Conservation (phyloP, 257 asterid species). For the Leptodermis oblonga region DNA sequence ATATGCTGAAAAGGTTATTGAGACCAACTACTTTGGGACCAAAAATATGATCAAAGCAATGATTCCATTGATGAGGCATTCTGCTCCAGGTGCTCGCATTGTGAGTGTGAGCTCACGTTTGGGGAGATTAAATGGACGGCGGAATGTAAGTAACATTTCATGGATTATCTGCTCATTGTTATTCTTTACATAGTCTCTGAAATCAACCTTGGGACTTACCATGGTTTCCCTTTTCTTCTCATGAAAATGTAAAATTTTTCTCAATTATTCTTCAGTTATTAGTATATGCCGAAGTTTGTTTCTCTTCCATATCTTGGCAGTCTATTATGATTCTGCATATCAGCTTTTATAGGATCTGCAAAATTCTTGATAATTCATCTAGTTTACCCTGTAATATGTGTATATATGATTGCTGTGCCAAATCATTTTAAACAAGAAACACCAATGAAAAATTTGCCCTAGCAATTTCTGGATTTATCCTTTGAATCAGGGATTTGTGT, state of each 20-base stretch:
- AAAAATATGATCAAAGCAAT: conserved; percentile 68
- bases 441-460: not conserved
- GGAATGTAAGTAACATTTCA: conserved; percentile 46
- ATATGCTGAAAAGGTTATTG: conserved; percentile 59
- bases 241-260: not conserved
- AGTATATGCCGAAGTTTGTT: not conserved
- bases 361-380: not conserved
- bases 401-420: not conserved
- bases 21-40: conserved; percentile 80
- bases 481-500: not conserved
- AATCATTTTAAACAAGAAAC: not conserved
- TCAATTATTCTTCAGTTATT: not conserved
- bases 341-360: not conserved
- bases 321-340: not conserved
- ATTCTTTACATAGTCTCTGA: not conserved
- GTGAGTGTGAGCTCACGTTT: conserved; percentile 75
- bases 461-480: not conserved
- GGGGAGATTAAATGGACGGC: conserved; percentile 80
- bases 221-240: not conserved
- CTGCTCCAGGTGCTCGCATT: conserved; percentile 71
- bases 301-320: not conserved
- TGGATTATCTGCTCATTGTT: not conserved
- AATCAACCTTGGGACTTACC: not conserved
- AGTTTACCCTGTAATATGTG: not conserved
- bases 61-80: conserved; percentile 68